A percentile compares a stretch with the other conserved stretches of the same genome.
Conservation (phyloP, 257 asterid species). For the Craterostigma plantagineum region DNA sequence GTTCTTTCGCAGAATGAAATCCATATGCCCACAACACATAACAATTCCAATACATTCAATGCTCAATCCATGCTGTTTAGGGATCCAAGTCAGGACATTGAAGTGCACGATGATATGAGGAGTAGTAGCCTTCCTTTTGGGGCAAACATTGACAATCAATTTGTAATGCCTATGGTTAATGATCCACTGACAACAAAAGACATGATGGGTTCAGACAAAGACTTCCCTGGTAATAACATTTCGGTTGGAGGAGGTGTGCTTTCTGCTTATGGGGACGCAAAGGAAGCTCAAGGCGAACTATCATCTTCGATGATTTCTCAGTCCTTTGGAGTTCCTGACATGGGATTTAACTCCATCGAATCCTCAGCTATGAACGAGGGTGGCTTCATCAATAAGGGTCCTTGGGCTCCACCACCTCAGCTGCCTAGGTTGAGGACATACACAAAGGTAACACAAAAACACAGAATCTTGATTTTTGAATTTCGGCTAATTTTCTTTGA, state of each 20-base stretch:
- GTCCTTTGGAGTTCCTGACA: constrained; percentile 85
- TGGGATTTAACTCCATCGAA: constrained; percentile 62
- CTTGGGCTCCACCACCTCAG: constrained; percentile 54
- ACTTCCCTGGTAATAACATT: constrained; percentile 25
- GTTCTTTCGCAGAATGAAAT: constrained; percentile 66
- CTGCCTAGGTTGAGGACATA: constrained; percentile 5
- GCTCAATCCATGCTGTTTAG: constrained; percentile 51
- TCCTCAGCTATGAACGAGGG: constrained; percentile 53
- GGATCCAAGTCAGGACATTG: constrained; percentile 39
- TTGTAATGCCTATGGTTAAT: constrained; percentile 45
- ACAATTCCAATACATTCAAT: constrained; percentile 47
- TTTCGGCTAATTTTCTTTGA: no score
- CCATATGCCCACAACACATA: constrained; percentile 15
- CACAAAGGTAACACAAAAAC: constrained; percentile 7
- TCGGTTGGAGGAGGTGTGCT: constrained; percentile 48
- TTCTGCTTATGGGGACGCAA: constrained; percentile 42
- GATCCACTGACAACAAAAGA: constrained; percentile 41
- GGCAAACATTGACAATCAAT: constrained; percentile 34
- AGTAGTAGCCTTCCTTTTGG: constrained; percentile 26
- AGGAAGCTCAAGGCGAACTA: constrained; percentile 64
- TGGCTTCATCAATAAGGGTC: constrained; percentile 44
- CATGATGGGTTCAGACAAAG: constrained; percentile 38
- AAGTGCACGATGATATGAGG: no score
- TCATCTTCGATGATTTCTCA: constrained; percentile 80
- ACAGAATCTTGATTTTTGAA: no score